Conservation (phyloP, 1,139 yeast genomes). For the Geotrichum histeridarum region DNA sequence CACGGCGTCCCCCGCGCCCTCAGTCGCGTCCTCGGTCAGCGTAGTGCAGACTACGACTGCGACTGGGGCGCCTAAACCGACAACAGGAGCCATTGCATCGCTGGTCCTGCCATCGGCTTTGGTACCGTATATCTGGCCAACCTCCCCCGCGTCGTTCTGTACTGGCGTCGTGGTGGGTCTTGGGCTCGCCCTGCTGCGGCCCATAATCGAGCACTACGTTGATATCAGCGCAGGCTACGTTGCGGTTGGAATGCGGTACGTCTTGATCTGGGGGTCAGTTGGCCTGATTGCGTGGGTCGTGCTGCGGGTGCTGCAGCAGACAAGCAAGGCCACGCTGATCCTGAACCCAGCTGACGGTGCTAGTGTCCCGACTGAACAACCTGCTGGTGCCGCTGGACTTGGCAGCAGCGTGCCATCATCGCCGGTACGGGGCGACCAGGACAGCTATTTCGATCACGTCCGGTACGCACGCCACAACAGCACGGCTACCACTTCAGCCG, state of each 20-base stretch:
- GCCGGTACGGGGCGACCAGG: background rate
- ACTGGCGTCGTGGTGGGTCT: constrained; percentile 29
- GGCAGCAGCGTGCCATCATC: no score
- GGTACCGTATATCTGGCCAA: constrained; percentile 27
- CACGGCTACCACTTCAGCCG: background rate
- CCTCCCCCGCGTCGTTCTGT: constrained; percentile 29
- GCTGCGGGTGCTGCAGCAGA: constrained; percentile 21
- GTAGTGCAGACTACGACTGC: constrained; percentile 15
- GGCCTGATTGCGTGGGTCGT: constrained; percentile 24
- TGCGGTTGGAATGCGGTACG: constrained; percentile 23
- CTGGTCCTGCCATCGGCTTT: constrained; percentile 19
- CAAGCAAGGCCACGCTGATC: constrained; percentile 16
- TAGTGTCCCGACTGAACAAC: background rate
- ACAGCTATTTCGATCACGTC: background rate
- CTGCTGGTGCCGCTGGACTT: no score
- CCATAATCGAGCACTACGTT: constrained; percentile 27
- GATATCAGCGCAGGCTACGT: constrained; percentile 28
- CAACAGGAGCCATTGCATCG: constrained; percentile 15
- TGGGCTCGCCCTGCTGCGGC: constrained; percentile 26
- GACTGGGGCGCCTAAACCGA: constrained; percentile 8
- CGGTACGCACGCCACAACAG: constrained; percentile 3
- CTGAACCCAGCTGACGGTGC: constrained; percentile 7
- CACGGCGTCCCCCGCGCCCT: constrained; percentile 3
- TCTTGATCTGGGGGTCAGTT: constrained; percentile 28
- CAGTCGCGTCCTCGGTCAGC: background rate